Percentiles rank a stretch among this genome's conserved stretches.
Evolutionary conservation across 371 early-diverging fungal genomes (phyloP).

Genomic region (Apophysomyces elegans): DNA sequence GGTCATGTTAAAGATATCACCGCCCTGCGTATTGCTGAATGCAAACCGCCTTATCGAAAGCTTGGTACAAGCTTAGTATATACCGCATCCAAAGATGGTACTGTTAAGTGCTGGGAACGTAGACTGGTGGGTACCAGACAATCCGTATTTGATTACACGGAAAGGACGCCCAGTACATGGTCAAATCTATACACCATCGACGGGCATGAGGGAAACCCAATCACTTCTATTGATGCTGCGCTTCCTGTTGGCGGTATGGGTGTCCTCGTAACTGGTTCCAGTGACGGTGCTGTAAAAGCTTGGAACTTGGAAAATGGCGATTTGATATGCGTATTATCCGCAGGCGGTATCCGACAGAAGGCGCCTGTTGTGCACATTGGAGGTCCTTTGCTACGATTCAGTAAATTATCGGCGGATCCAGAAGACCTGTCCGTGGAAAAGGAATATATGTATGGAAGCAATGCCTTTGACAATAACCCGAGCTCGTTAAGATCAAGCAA

Average conservation of each 20-base stretch:
- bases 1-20: constrained; percentile 28
- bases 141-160: neutral
- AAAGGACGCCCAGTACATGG: constrained; percentile 27
- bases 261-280: constrained; percentile 75
- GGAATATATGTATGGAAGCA: neutral
- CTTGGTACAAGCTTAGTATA: constrained; percentile 33
- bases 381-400: constrained; percentile 30
- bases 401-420: neutral
- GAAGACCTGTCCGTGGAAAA: neutral
- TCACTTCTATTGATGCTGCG: constrained; percentile 36
- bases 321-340: constrained; percentile 36
- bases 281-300: constrained; percentile 83
- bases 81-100: constrained; percentile 37
- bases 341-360: constrained; percentile 22
- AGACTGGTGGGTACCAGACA: constrained; percentile 2
- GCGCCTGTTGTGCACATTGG: constrained; percentile 55
- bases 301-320: constrained; percentile 91
- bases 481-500: constrained; percentile 8
- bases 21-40: constrained; percentile 27
- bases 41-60: constrained; percentile 26
- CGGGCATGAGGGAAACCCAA: constrained; percentile 8
- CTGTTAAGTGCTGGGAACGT: constrained; percentile 48
- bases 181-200: constrained; percentile 29
- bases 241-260: constrained; percentile 42
- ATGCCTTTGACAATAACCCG: neutral